Evolutionary conservation across 805 yeast genomes (phyloP).

Genomic region (Myxozyma neotropica): DNA sequence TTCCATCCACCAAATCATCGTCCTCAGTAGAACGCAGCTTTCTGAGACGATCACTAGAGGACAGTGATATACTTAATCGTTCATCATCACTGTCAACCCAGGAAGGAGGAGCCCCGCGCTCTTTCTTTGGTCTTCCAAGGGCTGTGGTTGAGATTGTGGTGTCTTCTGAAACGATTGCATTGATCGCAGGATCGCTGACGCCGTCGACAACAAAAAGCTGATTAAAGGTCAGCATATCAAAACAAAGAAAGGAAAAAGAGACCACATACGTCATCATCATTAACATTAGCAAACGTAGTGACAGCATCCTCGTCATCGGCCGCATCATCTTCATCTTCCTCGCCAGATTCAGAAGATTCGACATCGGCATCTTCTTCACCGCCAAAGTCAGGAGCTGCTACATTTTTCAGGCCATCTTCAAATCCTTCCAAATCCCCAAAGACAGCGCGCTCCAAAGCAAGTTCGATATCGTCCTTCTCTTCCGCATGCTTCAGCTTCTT

Average conservation of each 20-base stretch:
- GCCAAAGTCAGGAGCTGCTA: constrained; percentile 28
- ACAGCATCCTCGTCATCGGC: constrained; percentile 15
- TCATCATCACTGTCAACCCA: constrained; percentile 97
- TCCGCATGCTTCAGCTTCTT: constrained; percentile 10
- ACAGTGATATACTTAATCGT: constrained; percentile 60
- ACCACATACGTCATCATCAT: constrained; percentile 23
- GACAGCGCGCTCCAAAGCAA: constrained; percentile 75
- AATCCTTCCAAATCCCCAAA: constrained; percentile 86
- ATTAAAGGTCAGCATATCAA: not conserved
- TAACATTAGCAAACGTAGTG: constrained; percentile 25
- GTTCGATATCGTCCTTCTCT: constrained; percentile 83
- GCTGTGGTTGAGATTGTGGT: constrained; percentile 35
- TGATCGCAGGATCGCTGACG: constrained; percentile 38
- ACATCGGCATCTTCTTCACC: constrained; percentile 17
- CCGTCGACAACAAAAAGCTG: constrained; percentile 32
- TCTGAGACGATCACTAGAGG: constrained; percentile 59
- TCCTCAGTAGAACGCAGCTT: constrained; percentile 67
- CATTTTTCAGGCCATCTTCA: constrained; percentile 64
- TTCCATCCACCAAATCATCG: constrained; percentile 60
- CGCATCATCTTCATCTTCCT: constrained; percentile 5
- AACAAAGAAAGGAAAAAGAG: not conserved
- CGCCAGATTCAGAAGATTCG: constrained; percentile 14
- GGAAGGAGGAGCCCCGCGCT: constrained; percentile 46
- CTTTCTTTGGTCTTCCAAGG: constrained; percentile 38
- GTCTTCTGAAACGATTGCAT: constrained; percentile 37